Conservation (phyloP, 2,329 filamentous ascomycete genomes). For the Colletotrichum lini region DNA sequence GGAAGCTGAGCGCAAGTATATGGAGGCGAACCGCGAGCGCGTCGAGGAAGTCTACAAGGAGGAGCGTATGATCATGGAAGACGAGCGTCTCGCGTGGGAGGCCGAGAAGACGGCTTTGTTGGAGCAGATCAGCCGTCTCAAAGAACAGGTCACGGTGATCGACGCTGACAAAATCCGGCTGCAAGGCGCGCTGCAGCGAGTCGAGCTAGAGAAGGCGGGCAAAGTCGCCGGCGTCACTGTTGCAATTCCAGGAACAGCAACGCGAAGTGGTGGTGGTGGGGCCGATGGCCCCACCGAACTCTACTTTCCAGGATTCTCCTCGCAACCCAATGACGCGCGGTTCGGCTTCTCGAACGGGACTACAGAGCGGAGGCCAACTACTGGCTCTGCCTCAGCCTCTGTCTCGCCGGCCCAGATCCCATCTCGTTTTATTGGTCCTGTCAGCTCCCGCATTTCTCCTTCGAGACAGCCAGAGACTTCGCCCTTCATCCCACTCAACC, state of each 20-base stretch:
- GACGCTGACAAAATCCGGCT: slow-evolving; percentile 53
- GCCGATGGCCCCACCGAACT: slow-evolving; percentile 40
- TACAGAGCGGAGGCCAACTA: slow-evolving; percentile 38
- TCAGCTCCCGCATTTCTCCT: slow-evolving; percentile 54
- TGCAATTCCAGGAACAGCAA: slow-evolving; percentile 38
- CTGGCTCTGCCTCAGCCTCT: slow-evolving; percentile 42
- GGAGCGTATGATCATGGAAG: slow-evolving; percentile 68
- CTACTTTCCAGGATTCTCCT: slow-evolving; percentile 46
- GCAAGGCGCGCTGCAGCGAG: slow-evolving; percentile 37
- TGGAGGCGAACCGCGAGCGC: slow-evolving; percentile 67
- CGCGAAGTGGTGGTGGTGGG: slow-evolving; percentile 36
- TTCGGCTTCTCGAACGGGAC: slow-evolving; percentile 39
- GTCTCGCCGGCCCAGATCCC: slow-evolving; percentile 41
- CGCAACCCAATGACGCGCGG: slow-evolving; percentile 43
- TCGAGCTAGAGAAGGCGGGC: slow-evolving; percentile 42
- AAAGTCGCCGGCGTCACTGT: slow-evolving; percentile 43
- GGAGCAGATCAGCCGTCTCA: slow-evolving; percentile 58
- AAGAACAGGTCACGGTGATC: slow-evolving; percentile 54
- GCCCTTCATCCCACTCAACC: slow-evolving; percentile 58
- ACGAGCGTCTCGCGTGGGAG: slow-evolving; percentile 63
- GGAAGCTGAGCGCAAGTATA: slow-evolving; percentile 67
- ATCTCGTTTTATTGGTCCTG: slow-evolving; percentile 43
- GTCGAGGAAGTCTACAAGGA: slow-evolving; percentile 70
- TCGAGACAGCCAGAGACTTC: slow-evolving; percentile 53
- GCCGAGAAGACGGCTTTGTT: slow-evolving; percentile 59